Base-by-base conservation (phyloP, 805 yeast genomes). In the Kregervanrija fluxuum region DNA sequence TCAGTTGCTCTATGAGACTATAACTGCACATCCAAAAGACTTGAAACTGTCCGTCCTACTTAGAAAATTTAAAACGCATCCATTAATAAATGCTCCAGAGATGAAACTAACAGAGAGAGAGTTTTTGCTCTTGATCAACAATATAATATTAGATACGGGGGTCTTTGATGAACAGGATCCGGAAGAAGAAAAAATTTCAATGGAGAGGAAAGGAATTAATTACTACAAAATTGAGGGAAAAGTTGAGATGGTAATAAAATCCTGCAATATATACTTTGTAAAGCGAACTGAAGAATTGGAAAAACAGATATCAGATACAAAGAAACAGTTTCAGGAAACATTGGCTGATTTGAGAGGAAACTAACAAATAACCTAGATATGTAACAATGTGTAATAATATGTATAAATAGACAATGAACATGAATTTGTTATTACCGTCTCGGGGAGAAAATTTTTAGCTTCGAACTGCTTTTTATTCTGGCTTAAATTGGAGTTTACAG, bases 1-100 rank as follows among this genome's bases (percentile, higher is more conserved):
- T n/a, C 68, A 64, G 46, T 42, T 52, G 17, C 45, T 62, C 5
- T 54, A 59, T 37, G 65, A 53, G 6, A 36, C 47, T 10, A 28
- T 52, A 14, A 48, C 32, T 40, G 48, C 37, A 33, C 52, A 35
- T 28, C 52, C 48, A 30, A 43, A 45, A 46, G 49, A 48, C 28
- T 42, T 49, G 14, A 44, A 46, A 17, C 37, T 48, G 33, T 39
- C 49, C 3, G 37, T 44, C 11, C 45, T 63, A 6, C 28, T 50
- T 13, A 16, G 38, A 8, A 45, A 42, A 38, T 47, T 62, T 35
- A 48, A 44, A 8, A 35, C 41, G 1, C 67, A 64, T 46, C 60
- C 64, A 11, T 37, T 63, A 31, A 50, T 60, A 38, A 45, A 47
- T 9, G 43, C 40, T n/a, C 33, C 45, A 10, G 44, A 41, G 10